Evolutionary conservation across 129 eudicot genomes (phyloP).

Genomic region (Ambrosia trifida): DNA sequence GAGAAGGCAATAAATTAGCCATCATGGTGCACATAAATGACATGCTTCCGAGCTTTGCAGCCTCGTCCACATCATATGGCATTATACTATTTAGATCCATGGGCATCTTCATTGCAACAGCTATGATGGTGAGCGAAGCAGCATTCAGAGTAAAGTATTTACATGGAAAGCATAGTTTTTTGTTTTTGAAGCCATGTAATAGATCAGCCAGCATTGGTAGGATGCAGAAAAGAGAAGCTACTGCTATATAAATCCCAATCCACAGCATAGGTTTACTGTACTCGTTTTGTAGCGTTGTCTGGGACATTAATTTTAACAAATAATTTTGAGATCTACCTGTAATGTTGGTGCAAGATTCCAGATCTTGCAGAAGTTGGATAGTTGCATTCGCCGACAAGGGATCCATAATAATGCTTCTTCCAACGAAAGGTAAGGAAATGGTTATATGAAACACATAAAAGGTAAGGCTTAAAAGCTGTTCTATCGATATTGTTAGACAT

Average conservation of each 20-base stretch:
- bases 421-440: not conserved
- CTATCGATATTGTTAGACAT: too few species aligned
- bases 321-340: not conserved
- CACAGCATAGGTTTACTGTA: conserved; percentile 12
- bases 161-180: conserved; percentile 1
- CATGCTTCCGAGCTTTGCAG: conserved; percentile 21
- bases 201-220: conserved; percentile 13
- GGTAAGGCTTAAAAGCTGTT: too few species aligned
- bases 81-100: conserved; percentile 15
- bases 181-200: conserved; percentile 1
- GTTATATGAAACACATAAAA: not conserved
- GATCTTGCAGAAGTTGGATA: not conserved
- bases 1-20: conserved; percentile 24
- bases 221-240: conserved; percentile 21
- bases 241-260: conserved; percentile 15
- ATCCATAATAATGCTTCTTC: not conserved
- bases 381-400: not conserved
- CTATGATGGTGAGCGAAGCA: conserved; percentile 15
- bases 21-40: conserved; percentile 22
- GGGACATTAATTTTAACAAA: not conserved
- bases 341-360: conserved; percentile 15
- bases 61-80: conserved; percentile 4
- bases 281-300: not conserved
- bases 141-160: conserved; percentile 20
- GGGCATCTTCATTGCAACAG: conserved; percentile 22